These are phyloP conservation scores for Lentinus tigrinus DNA, from an alignment of 768 basidiomycete species.

Conservation along the genomic window DNA sequence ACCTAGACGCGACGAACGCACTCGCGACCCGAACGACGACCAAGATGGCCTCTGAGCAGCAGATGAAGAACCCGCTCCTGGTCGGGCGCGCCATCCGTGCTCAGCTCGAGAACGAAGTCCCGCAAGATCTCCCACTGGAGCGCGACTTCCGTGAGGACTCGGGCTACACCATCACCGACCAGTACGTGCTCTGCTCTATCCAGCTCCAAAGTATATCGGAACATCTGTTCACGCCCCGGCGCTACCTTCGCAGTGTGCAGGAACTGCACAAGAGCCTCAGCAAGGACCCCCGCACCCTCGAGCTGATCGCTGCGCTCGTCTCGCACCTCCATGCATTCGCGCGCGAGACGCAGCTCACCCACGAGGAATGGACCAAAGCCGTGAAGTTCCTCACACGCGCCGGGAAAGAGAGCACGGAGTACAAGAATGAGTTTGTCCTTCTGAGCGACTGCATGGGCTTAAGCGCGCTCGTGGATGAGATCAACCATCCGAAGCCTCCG, in stretches of 20 bases:
- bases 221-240: not conserved
- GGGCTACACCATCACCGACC: constrained; percentile 35
- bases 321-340: constrained; percentile 38
- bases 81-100: constrained; percentile 36
- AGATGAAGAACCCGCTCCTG: constrained; percentile 33
- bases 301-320: constrained; percentile 32
- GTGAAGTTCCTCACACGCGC: constrained; percentile 38
- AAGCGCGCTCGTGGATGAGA: constrained; percentile 37
- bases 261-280: constrained; percentile 29
- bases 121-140: constrained; percentile 33
- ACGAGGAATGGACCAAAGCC: constrained; percentile 37
- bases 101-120: constrained; percentile 34
- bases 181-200: constrained; percentile 13
- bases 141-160: constrained; percentile 33
- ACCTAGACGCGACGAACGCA: not conserved
- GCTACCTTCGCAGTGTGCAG: constrained; percentile 20
- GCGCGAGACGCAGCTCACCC: constrained; percentile 36
- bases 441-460: constrained; percentile 39
- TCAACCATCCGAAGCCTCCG: constrained; percentile 34
- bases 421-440: constrained; percentile 40
- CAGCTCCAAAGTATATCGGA: not conserved
- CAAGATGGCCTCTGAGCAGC: constrained; percentile 30
- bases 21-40: not conserved
- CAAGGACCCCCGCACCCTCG: constrained; percentile 30
- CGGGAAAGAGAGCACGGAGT: constrained; percentile 38